Conservation (phyloP, 805 yeast species). For the Monosporozyma unispora region DNA sequence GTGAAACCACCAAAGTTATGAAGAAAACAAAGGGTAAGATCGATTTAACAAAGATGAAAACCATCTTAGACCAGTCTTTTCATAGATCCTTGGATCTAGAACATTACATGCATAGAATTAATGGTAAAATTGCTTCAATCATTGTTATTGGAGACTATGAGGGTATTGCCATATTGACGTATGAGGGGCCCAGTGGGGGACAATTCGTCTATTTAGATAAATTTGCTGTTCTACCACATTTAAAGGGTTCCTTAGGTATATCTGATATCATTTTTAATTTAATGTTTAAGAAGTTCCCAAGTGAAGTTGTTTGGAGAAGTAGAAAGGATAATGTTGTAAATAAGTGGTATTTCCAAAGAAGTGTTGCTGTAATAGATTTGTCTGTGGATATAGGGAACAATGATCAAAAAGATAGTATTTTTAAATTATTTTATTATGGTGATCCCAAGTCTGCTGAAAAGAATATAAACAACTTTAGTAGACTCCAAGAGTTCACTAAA, state of each 20-base stretch:
- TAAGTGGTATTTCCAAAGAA: constrained; percentile 94
- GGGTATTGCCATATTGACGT: constrained; percentile 88
- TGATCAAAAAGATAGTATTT: constrained; percentile 22
- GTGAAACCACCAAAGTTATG: neutral
- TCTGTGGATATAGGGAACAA: constrained; percentile 28
- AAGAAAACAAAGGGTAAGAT: constrained; percentile 24
- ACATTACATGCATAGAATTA: constrained; percentile 59
- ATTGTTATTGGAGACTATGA: constrained; percentile 91
- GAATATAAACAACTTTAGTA: constrained; percentile 7
- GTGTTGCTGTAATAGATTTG: constrained; percentile 56
- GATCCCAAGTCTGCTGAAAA: constrained; percentile 19
- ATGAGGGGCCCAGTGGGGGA: constrained; percentile 43
- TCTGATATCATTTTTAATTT: constrained; percentile 90
- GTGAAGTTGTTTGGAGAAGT: constrained; percentile 85
- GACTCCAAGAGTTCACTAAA: constrained; percentile 20
- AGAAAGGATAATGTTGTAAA: constrained; percentile 81
- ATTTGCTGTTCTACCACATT: constrained; percentile 74
- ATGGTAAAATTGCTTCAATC: constrained; percentile 59
- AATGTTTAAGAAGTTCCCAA: constrained; percentile 56
- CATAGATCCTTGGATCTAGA: constrained; percentile 55
- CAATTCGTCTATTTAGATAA: constrained; percentile 79
- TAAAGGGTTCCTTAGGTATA: constrained; percentile 88
- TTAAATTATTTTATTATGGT: constrained; percentile 37
- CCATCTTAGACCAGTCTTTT: constrained; percentile 71
- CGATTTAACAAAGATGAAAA: constrained; percentile 48